A percentile compares a stretch with the other conserved stretches of the same genome.
Conservation (phyloP, 148 eudicot genomes). For the Euryodendron excelsum region DNA sequence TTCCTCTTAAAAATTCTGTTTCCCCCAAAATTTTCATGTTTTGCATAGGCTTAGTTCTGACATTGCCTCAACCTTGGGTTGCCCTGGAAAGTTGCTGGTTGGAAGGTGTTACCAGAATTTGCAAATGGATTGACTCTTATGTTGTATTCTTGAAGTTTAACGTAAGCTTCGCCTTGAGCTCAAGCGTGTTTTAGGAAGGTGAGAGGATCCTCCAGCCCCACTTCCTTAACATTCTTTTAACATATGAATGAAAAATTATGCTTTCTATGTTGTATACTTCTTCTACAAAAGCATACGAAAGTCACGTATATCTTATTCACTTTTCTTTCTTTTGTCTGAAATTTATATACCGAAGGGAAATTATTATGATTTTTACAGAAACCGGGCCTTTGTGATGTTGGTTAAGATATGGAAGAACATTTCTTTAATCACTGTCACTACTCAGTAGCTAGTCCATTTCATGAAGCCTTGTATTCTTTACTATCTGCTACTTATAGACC, state of each 20-base stretch:
- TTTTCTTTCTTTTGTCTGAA: background rate
- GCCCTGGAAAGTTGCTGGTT: background rate
- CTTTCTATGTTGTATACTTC: background rate
- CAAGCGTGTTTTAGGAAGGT: background rate
- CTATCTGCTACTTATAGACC: no score
- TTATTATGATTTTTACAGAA: background rate
- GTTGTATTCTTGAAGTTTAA: conserved; percentile 1
- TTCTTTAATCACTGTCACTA: no score
- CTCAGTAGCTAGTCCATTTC: no score
- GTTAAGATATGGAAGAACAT: background rate
- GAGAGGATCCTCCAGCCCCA: background rate
- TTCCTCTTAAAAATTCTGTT: background rate
- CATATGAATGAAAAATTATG: background rate
- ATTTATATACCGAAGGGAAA: no score
- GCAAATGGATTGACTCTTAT: background rate
- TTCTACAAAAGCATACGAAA: background rate
- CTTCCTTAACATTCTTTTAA: background rate
- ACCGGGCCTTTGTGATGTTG: background rate
- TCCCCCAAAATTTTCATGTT: background rate
- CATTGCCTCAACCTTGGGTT: conserved; percentile 11
- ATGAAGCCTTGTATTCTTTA: no score
- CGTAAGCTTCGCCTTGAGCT: background rate
- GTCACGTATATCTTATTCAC: background rate
- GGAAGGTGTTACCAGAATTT: background rate
- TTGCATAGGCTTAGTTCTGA: conserved; percentile 1